These are phyloP conservation scores for Phytophthora hibernalis DNA, from an alignment of 352 stramenopile species.

Conservation along the genomic window DNA sequence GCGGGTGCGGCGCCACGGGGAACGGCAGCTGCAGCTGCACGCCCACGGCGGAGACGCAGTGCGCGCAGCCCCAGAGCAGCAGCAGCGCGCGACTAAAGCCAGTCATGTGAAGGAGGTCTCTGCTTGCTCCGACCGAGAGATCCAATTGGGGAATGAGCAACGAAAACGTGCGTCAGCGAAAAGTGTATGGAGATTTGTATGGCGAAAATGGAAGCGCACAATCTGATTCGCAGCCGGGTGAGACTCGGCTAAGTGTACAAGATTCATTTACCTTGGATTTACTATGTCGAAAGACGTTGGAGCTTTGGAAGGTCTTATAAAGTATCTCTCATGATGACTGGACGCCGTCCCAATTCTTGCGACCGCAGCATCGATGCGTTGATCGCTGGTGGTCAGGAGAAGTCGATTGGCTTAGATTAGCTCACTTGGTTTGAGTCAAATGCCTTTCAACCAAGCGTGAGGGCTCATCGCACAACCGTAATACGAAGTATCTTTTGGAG, in stretches of 20 bases:
- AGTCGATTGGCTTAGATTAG: no score
- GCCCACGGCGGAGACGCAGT: slow-evolving; percentile 17
- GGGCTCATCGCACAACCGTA: no score
- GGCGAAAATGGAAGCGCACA: slow-evolving; percentile 1
- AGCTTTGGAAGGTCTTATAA: not conserved
- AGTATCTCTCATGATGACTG: not conserved
- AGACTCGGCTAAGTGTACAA: not conserved
- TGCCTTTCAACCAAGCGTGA: no score
- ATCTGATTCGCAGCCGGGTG: slow-evolving; percentile 13
- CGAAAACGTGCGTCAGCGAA: not conserved
- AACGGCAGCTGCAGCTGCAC: slow-evolving; percentile 55
- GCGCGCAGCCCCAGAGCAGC: slow-evolving; percentile 30
- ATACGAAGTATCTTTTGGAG: no score
- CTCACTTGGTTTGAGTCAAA: no score
- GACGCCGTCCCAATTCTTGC: not conserved
- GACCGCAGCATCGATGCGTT: no score
- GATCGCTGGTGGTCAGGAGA: no score
- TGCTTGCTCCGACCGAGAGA: slow-evolving; percentile 7
- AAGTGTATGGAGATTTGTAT: slow-evolving; percentile 20
- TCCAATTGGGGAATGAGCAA: slow-evolving; percentile 24
- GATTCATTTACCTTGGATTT: not conserved
- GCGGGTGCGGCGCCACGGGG: slow-evolving; percentile 53
- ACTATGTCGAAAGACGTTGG: not conserved
- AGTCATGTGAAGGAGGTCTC: slow-evolving; percentile 11
- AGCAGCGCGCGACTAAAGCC: slow-evolving; percentile 7